Evolutionary conservation across 495 filamentous ascomycete species (phyloP).

Genomic region (Staphylotrichum longicolle): DNA sequence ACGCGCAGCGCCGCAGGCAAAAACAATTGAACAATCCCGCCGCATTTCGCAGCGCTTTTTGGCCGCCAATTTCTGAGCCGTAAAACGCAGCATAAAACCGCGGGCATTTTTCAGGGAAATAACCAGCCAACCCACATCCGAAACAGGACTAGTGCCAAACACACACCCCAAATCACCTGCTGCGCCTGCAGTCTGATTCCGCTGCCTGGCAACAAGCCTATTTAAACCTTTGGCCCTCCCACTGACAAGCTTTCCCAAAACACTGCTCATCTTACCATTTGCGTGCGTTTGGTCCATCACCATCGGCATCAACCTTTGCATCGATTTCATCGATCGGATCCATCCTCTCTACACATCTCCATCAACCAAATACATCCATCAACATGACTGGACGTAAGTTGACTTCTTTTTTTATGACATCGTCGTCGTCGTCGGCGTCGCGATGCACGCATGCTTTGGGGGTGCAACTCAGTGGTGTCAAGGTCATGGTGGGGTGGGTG

Average conservation of each 20-base stretch:
- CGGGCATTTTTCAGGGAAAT: conserved; percentile 19
- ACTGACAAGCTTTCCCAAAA: conserved; percentile 16
- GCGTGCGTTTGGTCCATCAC: conserved; percentile 23
- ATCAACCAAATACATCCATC: conserved; percentile 38
- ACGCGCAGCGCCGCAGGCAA: conserved; percentile 18
- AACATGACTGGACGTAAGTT: conserved; percentile 97
- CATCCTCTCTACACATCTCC: conserved; percentile 36
- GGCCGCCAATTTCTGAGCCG: conserved; percentile 17
- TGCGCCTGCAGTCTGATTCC: conserved; percentile 16
- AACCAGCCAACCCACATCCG: conserved; percentile 20
- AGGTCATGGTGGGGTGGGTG: conserved; percentile 13
- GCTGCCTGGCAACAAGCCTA: conserved; percentile 14
- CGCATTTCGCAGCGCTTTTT: conserved; percentile 12
- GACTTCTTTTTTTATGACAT: conserved; percentile 20
- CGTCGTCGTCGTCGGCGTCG: conserved; percentile 22
- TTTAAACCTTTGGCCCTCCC: conserved; percentile 23
- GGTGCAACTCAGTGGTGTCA: conserved; percentile 13
- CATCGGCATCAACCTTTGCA: conserved; percentile 32
- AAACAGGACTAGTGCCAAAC: conserved; percentile 32
- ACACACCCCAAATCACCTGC: conserved; percentile 22
- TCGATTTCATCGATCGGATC: conserved; percentile 26
- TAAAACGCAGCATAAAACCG: conserved; percentile 21
- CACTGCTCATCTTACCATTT: conserved; percentile 16
- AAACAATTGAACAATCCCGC: conserved; percentile 18
- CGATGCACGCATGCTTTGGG: conserved; percentile 20